phyloP scores from a whole-genome alignment of 2,329 filamentous ascomycete genomes.

The Trichophyton simii region DNA sequence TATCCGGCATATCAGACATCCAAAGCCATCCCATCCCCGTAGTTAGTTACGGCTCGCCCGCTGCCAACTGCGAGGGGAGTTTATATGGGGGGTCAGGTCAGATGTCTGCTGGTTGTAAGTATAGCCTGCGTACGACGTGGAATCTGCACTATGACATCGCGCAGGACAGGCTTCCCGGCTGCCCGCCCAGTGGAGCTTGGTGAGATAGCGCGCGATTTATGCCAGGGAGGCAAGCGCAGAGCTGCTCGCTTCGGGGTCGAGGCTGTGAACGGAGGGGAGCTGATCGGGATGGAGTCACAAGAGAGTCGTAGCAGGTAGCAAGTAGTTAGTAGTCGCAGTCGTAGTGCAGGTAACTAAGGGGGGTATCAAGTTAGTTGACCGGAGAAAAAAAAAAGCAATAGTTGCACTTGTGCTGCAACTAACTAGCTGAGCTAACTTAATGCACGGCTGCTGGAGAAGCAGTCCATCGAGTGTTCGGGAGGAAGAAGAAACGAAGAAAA shows the following conservation, averaged over 20 bases:
- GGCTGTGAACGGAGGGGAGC: not conserved
- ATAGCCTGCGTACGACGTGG: no score
- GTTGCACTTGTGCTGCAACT: no score
- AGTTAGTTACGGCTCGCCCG: no score
- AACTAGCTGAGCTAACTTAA: no score
- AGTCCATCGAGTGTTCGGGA: not conserved
- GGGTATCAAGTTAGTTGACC: no score
- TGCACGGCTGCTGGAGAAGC: no score
- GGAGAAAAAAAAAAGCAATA: not conserved
- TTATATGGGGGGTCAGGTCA: no score
- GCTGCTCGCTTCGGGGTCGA: not conserved
- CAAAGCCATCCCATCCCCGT: not conserved
- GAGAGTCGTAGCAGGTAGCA: no score
- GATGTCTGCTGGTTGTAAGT: no score
- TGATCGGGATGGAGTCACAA: slow-evolving; percentile 2
- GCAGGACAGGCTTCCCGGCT: not conserved
- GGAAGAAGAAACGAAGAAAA: not conserved
- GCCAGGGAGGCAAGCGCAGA: not conserved
- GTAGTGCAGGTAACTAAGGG: no score
- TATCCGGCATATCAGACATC: not conserved
- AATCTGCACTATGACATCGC: not conserved
- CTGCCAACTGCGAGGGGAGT: no score
- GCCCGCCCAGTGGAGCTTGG: not conserved
- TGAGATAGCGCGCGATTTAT: not conserved
- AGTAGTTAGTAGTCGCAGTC: no score